Evolutionary conservation across 306 rosid genomes (phyloP).

Genomic region (Quercus aquifolioides): DNA sequence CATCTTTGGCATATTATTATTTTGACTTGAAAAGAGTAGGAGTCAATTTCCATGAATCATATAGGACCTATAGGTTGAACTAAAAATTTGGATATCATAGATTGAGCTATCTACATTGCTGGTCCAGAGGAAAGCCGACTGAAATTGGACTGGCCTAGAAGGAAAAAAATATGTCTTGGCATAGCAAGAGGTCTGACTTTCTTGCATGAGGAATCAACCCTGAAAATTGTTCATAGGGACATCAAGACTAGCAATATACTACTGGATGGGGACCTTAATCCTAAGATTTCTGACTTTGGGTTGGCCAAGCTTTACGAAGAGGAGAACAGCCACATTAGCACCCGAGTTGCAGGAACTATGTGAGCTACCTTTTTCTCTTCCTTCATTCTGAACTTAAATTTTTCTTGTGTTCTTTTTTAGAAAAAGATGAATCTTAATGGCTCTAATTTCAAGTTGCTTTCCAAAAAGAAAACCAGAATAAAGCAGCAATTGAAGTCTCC

Average conservation of each 20-base stretch:
- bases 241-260: constrained; percentile 79
- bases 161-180: constrained; percentile 67
- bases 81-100: neutral
- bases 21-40: neutral
- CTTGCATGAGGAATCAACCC: constrained; percentile 72
- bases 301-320: constrained; percentile 76
- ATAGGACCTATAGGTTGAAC: neutral
- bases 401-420: neutral
- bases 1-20: neutral
- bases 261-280: constrained; percentile 58
- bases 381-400: neutral
- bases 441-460: neutral
- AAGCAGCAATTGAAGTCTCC: neutral
- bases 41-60: neutral
- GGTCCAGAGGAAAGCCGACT: constrained; percentile 33
- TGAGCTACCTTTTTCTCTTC: neutral
- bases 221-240: constrained; percentile 79
- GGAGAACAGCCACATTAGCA: constrained; percentile 72
- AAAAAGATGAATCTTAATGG: neutral
- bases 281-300: constrained; percentile 83
- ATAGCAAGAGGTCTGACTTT: constrained; percentile 74
- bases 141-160: constrained; percentile 57
- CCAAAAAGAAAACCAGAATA: neutral
- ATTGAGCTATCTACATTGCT: neutral
- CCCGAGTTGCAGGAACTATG: constrained; percentile 64